Percentiles rank a stretch among this genome's conserved stretches.
Evolutionary conservation across 805 yeast genomes (phyloP).

Genomic region (Candida maltosa): DNA sequence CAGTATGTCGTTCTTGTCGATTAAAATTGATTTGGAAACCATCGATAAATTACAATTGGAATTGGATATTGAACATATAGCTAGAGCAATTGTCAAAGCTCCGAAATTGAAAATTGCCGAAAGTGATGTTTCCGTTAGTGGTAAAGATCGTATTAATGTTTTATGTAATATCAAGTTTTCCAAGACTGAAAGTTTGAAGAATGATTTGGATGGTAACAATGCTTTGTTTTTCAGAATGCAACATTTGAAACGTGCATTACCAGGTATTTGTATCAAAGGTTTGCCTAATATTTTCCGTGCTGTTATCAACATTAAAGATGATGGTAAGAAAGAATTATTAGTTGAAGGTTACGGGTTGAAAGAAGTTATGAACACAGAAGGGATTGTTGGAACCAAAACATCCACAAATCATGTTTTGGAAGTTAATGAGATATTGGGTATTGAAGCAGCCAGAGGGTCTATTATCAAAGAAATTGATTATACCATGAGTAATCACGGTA

Average conservation of each 20-base stretch:
- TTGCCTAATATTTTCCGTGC: constrained; percentile 90
- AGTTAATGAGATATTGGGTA: constrained; percentile 85
- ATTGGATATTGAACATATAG: constrained; percentile 80
- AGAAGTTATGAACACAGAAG: constrained; percentile 96
- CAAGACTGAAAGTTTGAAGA: constrained; percentile 35
- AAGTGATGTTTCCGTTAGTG: constrained; percentile 65
- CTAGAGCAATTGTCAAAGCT: constrained; percentile 73
- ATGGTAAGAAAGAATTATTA: constrained; percentile 81
- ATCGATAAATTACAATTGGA: constrained; percentile 90
- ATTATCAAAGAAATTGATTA: constrained; percentile 93
- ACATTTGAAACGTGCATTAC: constrained; percentile 78
- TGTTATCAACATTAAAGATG: constrained; percentile 88
- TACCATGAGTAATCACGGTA: constrained; percentile 98
- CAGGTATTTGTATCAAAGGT: constrained; percentile 90
- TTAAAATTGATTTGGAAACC: constrained; percentile 77
- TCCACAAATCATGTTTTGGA: constrained; percentile 90
- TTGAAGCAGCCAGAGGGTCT: constrained; percentile 94
- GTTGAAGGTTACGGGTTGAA: constrained; percentile 98
- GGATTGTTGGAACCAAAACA: constrained; percentile 86
- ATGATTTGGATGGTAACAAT: constrained; percentile 28
- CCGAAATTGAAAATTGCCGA: constrained; percentile 84
- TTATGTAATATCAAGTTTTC: constrained; percentile 44
- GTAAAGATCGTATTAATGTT: constrained; percentile 65
- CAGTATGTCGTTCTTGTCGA: constrained; percentile 70
- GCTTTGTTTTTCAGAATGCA: constrained; percentile 86